Percentiles rank a stretch among this genome's conserved stretches.
phyloP scores from a whole-genome alignment of 2,329 filamentous ascomycete genomes.

The Cytospora schulzeri region DNA sequence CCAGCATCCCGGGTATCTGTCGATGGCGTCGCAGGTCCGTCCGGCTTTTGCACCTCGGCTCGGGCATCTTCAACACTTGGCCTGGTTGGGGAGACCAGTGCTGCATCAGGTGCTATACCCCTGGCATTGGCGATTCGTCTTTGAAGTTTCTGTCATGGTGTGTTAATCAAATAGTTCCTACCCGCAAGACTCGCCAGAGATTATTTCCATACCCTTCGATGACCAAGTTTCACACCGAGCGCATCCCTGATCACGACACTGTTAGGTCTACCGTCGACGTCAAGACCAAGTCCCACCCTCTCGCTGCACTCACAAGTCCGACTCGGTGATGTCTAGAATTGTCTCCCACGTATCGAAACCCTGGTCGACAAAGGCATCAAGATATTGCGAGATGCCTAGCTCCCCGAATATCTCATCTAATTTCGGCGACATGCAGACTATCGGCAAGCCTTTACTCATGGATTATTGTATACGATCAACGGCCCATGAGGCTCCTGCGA shows the following conservation, averaged over 20 bases:
- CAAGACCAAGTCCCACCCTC: neutral
- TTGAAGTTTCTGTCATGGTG: constrained; percentile 69
- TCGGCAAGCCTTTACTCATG: constrained; percentile 7
- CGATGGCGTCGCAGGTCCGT: constrained; percentile 39
- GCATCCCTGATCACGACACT: constrained; percentile 55
- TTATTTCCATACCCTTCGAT: constrained; percentile 66
- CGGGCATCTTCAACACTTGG: constrained; percentile 57
- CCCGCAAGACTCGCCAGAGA: constrained; percentile 19
- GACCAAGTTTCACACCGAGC: constrained; percentile 77
- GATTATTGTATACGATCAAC: constrained; percentile 11
- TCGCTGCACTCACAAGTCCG: constrained; percentile 65
- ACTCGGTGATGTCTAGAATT: constrained; percentile 81
- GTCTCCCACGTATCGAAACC: constrained; percentile 87
- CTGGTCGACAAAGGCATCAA: constrained; percentile 71
- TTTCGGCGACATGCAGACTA: constrained; percentile 58
- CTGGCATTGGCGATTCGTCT: constrained; percentile 75
- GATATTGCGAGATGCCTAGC: constrained; percentile 78
- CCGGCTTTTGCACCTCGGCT: constrained; percentile 54
- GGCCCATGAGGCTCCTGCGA: constrained; percentile 19
- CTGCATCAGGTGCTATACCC: constrained; percentile 59
- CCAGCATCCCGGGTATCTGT: constrained; percentile 47
- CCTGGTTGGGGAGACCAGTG: constrained; percentile 52
- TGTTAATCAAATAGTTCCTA: constrained; percentile 22
- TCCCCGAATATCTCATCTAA: constrained; percentile 69
- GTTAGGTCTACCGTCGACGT: constrained; percentile 18